These are phyloP conservation scores for Nicotiana knightiana DNA, from an alignment of 257 asterid genomes.

Conservation along the genomic window DNA sequence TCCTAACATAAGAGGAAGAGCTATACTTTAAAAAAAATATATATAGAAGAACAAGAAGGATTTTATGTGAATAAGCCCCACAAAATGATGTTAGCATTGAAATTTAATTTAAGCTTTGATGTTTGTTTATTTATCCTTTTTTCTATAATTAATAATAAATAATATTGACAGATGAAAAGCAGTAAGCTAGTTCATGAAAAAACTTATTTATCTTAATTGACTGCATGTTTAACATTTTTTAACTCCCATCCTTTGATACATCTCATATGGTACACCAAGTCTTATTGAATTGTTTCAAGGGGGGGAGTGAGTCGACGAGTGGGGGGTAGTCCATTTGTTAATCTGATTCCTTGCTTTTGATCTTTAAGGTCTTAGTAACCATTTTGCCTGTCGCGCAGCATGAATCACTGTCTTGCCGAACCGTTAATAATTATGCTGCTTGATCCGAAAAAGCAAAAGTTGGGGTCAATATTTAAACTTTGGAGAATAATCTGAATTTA, in stretches of 20 bases:
- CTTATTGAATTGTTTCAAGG: not conserved
- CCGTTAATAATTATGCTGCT: not conserved
- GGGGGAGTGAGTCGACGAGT: not conserved
- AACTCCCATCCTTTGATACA: not conserved
- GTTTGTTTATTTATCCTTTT: not conserved
- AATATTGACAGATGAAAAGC: too few relatives aligned
- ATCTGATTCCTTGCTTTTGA: not conserved
- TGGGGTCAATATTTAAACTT: not conserved
- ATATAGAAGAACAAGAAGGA: too few relatives aligned
- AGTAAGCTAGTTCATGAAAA: too few relatives aligned
- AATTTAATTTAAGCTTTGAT: not conserved
- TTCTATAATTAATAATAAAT: too few relatives aligned
- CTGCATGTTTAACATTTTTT: not conserved
- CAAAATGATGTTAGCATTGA: not conserved
- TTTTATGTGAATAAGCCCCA: not conserved
- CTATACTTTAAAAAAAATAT: too few relatives aligned
- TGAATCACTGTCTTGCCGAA: not conserved
- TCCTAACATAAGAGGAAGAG: not conserved
- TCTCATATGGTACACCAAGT: not conserved
- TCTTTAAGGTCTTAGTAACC: not conserved
- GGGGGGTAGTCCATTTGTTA: not conserved
- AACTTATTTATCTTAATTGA: not conserved
- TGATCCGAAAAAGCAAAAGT: not conserved
- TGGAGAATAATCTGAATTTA: not conserved
- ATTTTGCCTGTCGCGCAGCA: not conserved